Conservation (phyloP, 257 asterid genomes). For the Orobanche coerulescens region DNA sequence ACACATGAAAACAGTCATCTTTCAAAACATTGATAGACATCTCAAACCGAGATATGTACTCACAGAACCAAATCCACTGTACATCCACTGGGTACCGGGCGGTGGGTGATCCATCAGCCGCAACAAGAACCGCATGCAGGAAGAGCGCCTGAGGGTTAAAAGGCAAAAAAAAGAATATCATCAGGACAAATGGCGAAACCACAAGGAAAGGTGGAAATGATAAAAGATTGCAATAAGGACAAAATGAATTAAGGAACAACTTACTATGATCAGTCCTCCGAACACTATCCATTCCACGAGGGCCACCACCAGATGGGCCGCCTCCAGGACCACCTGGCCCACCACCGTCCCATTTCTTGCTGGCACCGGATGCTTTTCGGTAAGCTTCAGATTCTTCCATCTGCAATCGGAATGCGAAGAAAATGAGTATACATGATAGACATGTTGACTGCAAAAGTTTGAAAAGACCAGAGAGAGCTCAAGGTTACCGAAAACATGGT, state of each 20-base stretch:
- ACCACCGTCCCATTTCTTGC: constrained; percentile 97
- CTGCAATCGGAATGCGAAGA: constrained; percentile 27
- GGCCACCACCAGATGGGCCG: constrained; percentile 94
- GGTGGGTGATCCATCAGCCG: constrained; percentile 25
- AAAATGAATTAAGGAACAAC: constrained; percentile 22
- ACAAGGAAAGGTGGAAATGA: background rate
- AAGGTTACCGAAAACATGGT: constrained; percentile 88
- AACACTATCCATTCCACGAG: constrained; percentile 77
- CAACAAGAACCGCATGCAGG: constrained; percentile 99
- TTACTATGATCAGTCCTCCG: constrained; percentile 91
- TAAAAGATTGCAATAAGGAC: background rate
- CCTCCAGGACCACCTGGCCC: constrained; percentile 94
- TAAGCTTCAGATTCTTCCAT: constrained; percentile 91
- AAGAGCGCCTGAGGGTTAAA: constrained; percentile 47
- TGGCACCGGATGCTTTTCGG: constrained; percentile 62
- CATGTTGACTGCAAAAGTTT: background rate
- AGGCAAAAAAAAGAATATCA: background rate
- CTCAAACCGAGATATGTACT: background rate
- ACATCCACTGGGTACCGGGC: too few species aligned
- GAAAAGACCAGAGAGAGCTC: background rate
- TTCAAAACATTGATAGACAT: background rate
- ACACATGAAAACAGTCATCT: background rate
- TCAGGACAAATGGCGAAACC: background rate
- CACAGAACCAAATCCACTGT: background rate
- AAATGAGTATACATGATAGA: constrained; percentile 6